Base-by-base conservation (phyloP, 2,329 filamentous ascomycete species). In the Ophiostoma sp. region DNA sequence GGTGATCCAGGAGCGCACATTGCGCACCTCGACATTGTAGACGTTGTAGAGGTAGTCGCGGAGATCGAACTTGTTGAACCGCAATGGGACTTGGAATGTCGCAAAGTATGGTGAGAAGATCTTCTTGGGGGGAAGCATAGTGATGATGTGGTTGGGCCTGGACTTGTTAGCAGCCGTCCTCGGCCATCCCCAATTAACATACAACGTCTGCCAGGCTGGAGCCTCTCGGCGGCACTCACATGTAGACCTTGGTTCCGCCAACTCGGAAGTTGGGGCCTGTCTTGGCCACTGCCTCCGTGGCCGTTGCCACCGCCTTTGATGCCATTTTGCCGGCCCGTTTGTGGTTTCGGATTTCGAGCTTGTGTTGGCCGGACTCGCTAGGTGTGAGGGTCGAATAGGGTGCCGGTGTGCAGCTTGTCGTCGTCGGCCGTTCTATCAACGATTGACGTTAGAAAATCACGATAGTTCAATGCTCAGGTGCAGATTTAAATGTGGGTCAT, bases 51-150 rank as follows among this genome's bases (percentile, higher is more conserved):
- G 89, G 83, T 98, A 99, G 83, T 97, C 94, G 79, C 93, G 92
- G 60, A 99, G 83, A 79, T 99, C 95, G 80, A 98, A 90, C 82
- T 99, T 99, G 84, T 93, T 96, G 84, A 97, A 93, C 76, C 87
- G 89, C 75, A 98, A 86, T 13, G 95, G 95, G 41, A 97, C 94
- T 76, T 90, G 85, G 87, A 99, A 99, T 76, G 89, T 90, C 73
- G 94, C 95, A 79, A 92, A 93, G 79, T 89, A 90, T 27, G 94
- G 88, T 8, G 92, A 89, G 69, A 91, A 86, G 74, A 86, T 84
- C 39, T 88, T 87, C 71, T 89, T 90, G 75, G 84, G 80, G 75
- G 89, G 90, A 76, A 96, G 83, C 76, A 98, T 87, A 72, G 90
- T 89, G 77, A 98, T 83, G 74, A 88, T 87, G 81, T 96, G 92